Base-by-base conservation (phyloP, 2,329 filamentous ascomycete species). In the Neocatenulostroma microsporum region DNA sequence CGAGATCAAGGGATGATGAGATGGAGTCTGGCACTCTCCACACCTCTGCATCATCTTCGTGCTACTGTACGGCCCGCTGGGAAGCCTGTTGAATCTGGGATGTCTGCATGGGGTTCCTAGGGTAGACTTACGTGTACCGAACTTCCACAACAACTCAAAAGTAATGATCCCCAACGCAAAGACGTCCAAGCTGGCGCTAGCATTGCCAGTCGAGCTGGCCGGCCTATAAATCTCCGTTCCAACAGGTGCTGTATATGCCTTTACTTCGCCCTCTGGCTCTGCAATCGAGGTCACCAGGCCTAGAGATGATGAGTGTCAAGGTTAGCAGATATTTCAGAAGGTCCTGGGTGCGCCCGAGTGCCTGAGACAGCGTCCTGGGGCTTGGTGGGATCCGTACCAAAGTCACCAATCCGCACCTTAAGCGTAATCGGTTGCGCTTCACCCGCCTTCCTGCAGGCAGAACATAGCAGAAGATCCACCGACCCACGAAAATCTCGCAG, bases 161-260 rank as follows among this genome's bases (percentile, higher is more conserved):
- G 75, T 60, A 20, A 81, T 73, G 9, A 81, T 68, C 0, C 77
- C 78, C 1, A 81, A 59, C 0, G 76, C 71, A 47, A 73, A 81
- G 0, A 80, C 63, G 43, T 82, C 78, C 2, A 79, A 56, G 36
- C 73, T 75, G 17, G 47, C 40, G 71, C 69, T 49, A 64, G 70
- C 26, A 63, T 44, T 42, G 21, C 43, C 13, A 21, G 25, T 49
- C 30, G 46, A 42, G 5, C 53, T 52, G 2, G 68, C 64, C 3
- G 77, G 78, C 4, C 74, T 69, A 47, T 82, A 80, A 41, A 78
- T 72, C 39, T 76, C 70, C 0, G 78, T 81, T 1, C 76, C 77
- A 2, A 78, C 74, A 0, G 68, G 64, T 31, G 67, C 69, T 21
- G 52, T 50, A 12, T 54, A 14, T 44, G 20, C 21, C 10, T 24